Conservation (phyloP, 2,329 filamentous ascomycete genomes). For the Aspergillus sergii region DNA sequence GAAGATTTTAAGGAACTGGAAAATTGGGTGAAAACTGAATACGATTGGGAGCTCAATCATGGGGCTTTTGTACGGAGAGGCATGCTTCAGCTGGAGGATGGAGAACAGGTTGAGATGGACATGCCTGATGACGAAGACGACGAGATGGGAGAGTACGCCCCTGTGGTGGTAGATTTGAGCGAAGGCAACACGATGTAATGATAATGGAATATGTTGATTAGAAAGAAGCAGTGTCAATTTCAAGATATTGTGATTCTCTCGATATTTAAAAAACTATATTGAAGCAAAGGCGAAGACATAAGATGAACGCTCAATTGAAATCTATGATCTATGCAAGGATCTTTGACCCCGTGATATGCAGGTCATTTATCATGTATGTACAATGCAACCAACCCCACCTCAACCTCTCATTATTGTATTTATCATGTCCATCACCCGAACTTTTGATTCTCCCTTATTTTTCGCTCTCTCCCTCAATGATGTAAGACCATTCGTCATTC, state of each 20-base stretch:
- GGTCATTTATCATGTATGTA: slow-evolving; percentile 1
- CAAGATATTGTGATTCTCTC: not conserved
- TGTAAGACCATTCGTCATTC: slow-evolving; percentile 69
- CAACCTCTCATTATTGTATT: not conserved
- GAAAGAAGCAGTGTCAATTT: not conserved
- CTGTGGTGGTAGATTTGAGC: slow-evolving; percentile 58
- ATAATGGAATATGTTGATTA: not conserved
- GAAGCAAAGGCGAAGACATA: not conserved
- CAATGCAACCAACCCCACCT: slow-evolving; percentile 1
- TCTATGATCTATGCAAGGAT: slow-evolving; percentile 9
- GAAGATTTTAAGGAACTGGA: slow-evolving; percentile 59
- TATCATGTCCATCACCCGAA: not conserved
- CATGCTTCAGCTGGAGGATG: slow-evolving; percentile 64
- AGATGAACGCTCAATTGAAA: slow-evolving; percentile 2
- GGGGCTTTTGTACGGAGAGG: slow-evolving; percentile 58
- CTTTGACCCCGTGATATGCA: not conserved
- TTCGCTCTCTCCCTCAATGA: slow-evolving; percentile 62
- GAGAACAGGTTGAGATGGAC: slow-evolving; percentile 64
- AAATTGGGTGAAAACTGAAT: slow-evolving; percentile 55
- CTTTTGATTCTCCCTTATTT: slow-evolving; percentile 17
- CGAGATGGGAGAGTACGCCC: slow-evolving; percentile 66
- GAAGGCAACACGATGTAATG: slow-evolving; percentile 15
- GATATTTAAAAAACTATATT: not conserved
- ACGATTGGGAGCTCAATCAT: slow-evolving; percentile 60
- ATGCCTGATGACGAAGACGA: slow-evolving; percentile 64